These are phyloP conservation scores for Nemophila menziesii DNA, from an alignment of 257 asterid genomes.

Conservation along the genomic window DNA sequence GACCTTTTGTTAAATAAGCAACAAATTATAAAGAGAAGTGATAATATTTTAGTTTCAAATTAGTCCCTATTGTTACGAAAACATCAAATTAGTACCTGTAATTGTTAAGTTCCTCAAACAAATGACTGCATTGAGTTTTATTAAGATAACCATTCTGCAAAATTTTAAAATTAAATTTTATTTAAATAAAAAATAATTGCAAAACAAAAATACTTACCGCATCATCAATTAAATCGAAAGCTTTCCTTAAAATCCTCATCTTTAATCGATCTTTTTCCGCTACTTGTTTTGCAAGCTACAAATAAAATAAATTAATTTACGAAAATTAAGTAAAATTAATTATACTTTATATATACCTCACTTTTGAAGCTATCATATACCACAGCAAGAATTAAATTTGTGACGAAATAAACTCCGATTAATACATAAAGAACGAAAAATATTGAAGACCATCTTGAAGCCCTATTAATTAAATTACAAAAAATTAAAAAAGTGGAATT, in stretches of 20 bases:
- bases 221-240: conserved; percentile 60
- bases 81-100: conserved; percentile 84
- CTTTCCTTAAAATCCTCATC: conserved; percentile 74
- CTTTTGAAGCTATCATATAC: conserved; percentile 95
- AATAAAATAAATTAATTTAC: background rate
- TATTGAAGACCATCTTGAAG: conserved; percentile 71
- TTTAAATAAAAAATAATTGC: background rate
- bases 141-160: conserved; percentile 63
- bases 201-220: conserved; percentile 36
- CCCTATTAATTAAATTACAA: conserved; percentile 33
- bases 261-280: conserved; percentile 60
- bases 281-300: conserved; percentile 88
- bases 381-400: conserved; percentile 97
- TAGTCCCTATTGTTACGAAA: conserved; percentile 1
- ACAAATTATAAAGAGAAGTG: no score
- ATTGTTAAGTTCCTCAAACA: conserved; percentile 88
- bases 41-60: no score
- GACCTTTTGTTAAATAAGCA: no score
- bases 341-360: conserved; percentile 40
- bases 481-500: background rate
- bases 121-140: conserved; percentile 72
- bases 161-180: no score
- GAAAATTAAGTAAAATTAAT: conserved; percentile 9
- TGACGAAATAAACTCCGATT: conserved; percentile 92
- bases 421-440: conserved; percentile 85